Base-by-base conservation (phyloP, 768 basidiomycete species). In the Strobilomyces echinocephalus region DNA sequence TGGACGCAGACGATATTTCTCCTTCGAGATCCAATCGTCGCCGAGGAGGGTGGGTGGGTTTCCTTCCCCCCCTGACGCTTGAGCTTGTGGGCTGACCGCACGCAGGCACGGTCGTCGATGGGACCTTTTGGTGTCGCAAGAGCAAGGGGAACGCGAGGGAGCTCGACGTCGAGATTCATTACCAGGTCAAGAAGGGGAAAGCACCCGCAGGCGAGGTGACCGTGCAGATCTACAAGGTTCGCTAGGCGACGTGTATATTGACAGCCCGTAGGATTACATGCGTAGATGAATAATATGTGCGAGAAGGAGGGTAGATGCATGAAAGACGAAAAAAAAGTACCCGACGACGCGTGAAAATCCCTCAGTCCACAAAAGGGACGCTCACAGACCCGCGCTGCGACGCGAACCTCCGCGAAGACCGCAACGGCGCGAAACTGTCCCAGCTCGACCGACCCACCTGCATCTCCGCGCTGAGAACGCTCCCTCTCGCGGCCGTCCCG, bases 1-100 rank as follows among this genome's bases (percentile, higher is more conserved):
- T 98, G 95, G 95, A 94, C 93, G 67, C 95, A 99, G 66, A 93
- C 95, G 0, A 61, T 92, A 3, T 97, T 99, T 71, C 69, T 98
- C 60, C 76, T 99, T 53, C 75, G 80, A 43, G 83, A 93, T 51
- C 88, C 91, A 0, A 80, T 97, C 49, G 64, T 69, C n/a, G 83
- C 89, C 2, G 77, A 80, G 4, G 84, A 89, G 74, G 91, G 91
- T 87, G 38, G 16, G 81, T 70, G 3, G 10, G 4, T 26, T 41
- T 15, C 8, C n/a, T n/a, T n/a, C n/a, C n/a, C n/a, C n/a, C n/a
- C n/a, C n/a, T n/a, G n/a, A n/a, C n/a, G n/a, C n/a, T n/a, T n/a
- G n/a, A n/a, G n/a, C n/a, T n/a, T n/a, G n/a, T n/a, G n/a, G n/a
- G 24, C 38, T 39, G 33, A 47, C 42, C 14, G 39, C 15, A 20